Evolutionary conservation across 2,329 filamentous ascomycete genomes (phyloP).

Genomic region (Cytospora mali): DNA sequence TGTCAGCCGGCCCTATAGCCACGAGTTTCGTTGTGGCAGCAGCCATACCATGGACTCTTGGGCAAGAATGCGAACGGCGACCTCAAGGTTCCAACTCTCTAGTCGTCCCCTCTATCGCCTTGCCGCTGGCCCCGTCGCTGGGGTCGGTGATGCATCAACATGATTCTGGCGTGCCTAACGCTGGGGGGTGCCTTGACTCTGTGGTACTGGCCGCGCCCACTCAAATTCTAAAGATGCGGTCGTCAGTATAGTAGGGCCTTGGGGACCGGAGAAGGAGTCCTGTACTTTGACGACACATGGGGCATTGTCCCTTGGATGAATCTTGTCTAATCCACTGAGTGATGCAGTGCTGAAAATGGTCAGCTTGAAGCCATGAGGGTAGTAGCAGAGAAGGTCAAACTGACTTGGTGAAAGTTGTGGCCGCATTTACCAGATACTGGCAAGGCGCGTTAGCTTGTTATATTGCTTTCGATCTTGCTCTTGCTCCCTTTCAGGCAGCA

Average conservation of each 20-base stretch:
- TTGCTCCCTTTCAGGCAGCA: neutral
- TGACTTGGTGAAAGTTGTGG: conserved; percentile 96
- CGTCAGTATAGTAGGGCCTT: neutral
- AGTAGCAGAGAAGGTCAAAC: conserved; percentile 45
- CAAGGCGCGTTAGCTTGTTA: neutral
- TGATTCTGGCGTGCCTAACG: conserved; percentile 8
- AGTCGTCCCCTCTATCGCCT: neutral
- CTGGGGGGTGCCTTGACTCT: conserved; percentile 26
- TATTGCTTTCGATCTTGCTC: too few species aligned
- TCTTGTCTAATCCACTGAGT: conserved; percentile 96
- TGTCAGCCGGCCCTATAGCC: neutral
- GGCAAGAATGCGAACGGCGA: neutral
- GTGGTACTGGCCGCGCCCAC: conserved; percentile 35
- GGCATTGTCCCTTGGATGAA: conserved; percentile 88
- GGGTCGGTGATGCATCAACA: neutral
- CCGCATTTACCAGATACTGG: conserved; percentile 94
- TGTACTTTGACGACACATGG: conserved; percentile 95
- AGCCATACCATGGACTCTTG: neutral
- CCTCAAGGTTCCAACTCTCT: too few species aligned
- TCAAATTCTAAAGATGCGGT: conserved; percentile 37
- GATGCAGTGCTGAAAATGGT: conserved; percentile 77
- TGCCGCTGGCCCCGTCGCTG: neutral
- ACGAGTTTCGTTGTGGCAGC: neutral
- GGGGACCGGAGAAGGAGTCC: conserved; percentile 11
- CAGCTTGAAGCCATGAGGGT: neutral